These are phyloP conservation scores for Microbotryum lychnidis-dioicae DNA, from an alignment of 1,284 basidiomycete genomes.

Conservation along the genomic window DNA sequence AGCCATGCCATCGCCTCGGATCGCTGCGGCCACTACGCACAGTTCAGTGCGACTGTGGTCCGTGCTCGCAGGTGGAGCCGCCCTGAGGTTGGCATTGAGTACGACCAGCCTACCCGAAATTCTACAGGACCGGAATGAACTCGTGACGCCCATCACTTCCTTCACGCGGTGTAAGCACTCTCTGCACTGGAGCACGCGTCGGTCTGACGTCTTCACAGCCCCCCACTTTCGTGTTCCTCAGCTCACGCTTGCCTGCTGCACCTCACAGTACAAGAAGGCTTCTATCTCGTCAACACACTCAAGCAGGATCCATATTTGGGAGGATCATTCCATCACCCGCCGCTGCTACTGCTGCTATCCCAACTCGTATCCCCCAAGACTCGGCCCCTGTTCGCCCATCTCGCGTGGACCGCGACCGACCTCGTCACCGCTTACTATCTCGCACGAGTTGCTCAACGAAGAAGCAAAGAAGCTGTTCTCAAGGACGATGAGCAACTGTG, in stretches of 20 bases:
- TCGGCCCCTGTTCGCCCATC: slow-evolving; percentile 56
- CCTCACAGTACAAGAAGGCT: slow-evolving; percentile 68
- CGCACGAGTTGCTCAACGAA: slow-evolving; percentile 49
- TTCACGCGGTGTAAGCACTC: slow-evolving; percentile 44
- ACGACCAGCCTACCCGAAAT: background rate
- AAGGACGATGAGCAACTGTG: slow-evolving; percentile 41
- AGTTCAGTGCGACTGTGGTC: background rate
- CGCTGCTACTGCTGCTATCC: slow-evolving; percentile 8
- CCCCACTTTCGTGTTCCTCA: background rate
- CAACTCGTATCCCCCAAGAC: slow-evolving; percentile 20
- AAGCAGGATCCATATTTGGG: slow-evolving; percentile 76
- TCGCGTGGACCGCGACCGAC: slow-evolving; percentile 66
- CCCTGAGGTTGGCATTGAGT: background rate
- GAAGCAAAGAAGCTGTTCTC: slow-evolving; percentile 6
- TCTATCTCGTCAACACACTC: slow-evolving; percentile 59
- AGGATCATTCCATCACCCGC: slow-evolving; percentile 72
- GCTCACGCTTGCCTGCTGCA: slow-evolving; percentile 1
- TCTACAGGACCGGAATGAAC: slow-evolving; percentile 42
- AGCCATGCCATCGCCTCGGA: too few relatives aligned
- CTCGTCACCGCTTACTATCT: slow-evolving; percentile 58
- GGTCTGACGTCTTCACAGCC: slow-evolving; percentile 39
- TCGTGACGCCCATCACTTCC: slow-evolving; percentile 73
- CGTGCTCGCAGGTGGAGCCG: background rate
- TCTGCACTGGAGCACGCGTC: slow-evolving; percentile 44
- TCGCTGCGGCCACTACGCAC: too few relatives aligned